phyloP scores from a whole-genome alignment of 257 asterid genomes.

The Nicotiana benthamiana region DNA sequence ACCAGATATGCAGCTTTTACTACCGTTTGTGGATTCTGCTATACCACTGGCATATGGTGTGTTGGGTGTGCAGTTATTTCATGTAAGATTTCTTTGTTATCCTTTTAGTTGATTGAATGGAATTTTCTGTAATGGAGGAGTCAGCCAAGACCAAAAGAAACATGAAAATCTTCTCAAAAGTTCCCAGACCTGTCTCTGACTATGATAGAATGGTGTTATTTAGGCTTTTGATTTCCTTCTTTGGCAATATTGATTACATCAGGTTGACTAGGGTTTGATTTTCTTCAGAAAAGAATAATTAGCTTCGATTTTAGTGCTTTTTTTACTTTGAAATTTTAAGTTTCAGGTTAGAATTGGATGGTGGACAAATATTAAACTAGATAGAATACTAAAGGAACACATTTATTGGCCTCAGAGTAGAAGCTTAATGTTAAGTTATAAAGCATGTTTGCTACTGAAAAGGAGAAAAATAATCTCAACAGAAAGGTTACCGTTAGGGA shows the following conservation, averaged over 20 bases:
- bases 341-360: not conserved
- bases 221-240: not conserved
- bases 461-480: not conserved
- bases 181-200: not conserved
- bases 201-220: not conserved
- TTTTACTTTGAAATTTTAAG: not conserved
- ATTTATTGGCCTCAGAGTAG: not conserved
- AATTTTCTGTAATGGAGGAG: not conserved
- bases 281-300: not conserved
- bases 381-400: not conserved
- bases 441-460: not conserved
- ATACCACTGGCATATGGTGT: conserved; percentile 88
- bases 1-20: conserved; percentile 78
- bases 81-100: conserved; percentile 41
- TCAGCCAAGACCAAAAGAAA: not conserved
- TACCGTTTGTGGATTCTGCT: conserved; percentile 88
- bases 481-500: not conserved
- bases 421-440: not conserved
- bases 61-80: conserved; percentile 78
- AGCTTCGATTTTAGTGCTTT: not conserved
- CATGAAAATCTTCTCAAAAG: not conserved
- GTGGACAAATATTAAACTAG: not conserved
- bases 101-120: not conserved
- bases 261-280: not conserved
- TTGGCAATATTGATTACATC: not conserved